Conservation (phyloP, 2,329 filamentous ascomycete genomes). For the Sclerotinia spermophila region DNA sequence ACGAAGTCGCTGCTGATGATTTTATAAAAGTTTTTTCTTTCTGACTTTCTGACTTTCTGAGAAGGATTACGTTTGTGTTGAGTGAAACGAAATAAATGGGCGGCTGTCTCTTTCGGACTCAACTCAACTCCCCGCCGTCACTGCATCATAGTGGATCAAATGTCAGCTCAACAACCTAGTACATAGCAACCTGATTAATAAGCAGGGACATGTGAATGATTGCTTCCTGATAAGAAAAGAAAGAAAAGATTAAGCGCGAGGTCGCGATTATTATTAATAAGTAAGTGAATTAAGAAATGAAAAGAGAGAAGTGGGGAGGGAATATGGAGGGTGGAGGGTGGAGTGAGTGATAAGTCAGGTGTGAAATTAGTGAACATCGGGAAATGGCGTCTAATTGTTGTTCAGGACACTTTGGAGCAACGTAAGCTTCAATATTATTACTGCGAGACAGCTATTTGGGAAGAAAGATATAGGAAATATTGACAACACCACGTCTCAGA, state of each 20-base stretch:
- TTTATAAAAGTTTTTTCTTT: background rate
- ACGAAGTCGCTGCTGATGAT: background rate
- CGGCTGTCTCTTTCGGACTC: background rate
- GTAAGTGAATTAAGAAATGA: background rate
- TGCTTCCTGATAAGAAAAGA: background rate
- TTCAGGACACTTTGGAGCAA: conserved; percentile 28
- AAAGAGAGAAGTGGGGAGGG: background rate
- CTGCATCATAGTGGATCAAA: background rate
- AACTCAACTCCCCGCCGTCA: background rate
- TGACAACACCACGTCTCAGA: conserved; percentile 2
- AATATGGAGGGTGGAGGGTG: no score
- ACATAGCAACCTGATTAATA: background rate
- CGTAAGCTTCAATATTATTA: conserved; percentile 30
- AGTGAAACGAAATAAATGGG: background rate
- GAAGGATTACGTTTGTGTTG: background rate
- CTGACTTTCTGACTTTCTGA: no score
- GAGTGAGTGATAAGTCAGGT: no score
- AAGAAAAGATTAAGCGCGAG: background rate
- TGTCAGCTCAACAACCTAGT: background rate
- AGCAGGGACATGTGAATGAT: background rate
- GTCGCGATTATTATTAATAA: background rate
- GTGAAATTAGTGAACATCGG: conserved; percentile 8
- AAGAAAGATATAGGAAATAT: conserved; percentile 1
- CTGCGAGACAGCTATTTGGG: background rate
- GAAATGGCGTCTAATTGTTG: conserved; percentile 14